These are phyloP conservation scores for Pseudoneurospora amorphoporcata DNA, from an alignment of 495 filamentous ascomycete species.

Conservation along the genomic window DNA sequence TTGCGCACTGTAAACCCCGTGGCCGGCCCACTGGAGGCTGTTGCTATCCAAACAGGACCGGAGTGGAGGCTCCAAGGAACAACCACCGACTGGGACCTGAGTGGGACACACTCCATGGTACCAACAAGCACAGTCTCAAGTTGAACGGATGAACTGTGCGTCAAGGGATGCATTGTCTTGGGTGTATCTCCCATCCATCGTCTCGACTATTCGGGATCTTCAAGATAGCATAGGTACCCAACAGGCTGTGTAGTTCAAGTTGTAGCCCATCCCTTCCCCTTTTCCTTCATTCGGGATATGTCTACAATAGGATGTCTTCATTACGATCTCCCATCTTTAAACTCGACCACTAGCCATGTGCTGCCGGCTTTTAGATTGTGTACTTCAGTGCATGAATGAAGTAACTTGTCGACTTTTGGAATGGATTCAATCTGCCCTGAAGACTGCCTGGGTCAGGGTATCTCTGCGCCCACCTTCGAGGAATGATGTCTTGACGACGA, in stretches of 20 bases:
- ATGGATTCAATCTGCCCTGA: background rate
- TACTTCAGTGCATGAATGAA: background rate
- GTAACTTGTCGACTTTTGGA: background rate
- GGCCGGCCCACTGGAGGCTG: background rate
- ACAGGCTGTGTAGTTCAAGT: background rate
- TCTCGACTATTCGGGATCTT: background rate
- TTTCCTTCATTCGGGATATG: background rate
- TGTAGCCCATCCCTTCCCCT: background rate
- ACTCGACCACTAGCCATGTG: background rate
- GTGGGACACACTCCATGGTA: background rate
- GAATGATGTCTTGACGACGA: background rate
- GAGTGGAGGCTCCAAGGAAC: background rate
- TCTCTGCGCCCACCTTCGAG: background rate
- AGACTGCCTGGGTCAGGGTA: background rate
- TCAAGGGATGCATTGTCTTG: background rate
- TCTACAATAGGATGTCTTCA: background rate
- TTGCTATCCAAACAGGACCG: background rate
- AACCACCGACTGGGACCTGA: background rate
- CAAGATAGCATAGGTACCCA: background rate
- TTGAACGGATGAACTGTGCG: background rate
- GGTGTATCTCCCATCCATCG: background rate
- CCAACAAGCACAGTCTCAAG: background rate
- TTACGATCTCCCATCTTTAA: background rate
- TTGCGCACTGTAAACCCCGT: background rate
- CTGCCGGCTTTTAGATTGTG: background rate